A percentile compares a stretch with the other conserved stretches of the same genome.
These are phyloP conservation scores for Austroboletus niveus DNA, from an alignment of 1,284 basidiomycete species.

Conservation along the genomic window DNA sequence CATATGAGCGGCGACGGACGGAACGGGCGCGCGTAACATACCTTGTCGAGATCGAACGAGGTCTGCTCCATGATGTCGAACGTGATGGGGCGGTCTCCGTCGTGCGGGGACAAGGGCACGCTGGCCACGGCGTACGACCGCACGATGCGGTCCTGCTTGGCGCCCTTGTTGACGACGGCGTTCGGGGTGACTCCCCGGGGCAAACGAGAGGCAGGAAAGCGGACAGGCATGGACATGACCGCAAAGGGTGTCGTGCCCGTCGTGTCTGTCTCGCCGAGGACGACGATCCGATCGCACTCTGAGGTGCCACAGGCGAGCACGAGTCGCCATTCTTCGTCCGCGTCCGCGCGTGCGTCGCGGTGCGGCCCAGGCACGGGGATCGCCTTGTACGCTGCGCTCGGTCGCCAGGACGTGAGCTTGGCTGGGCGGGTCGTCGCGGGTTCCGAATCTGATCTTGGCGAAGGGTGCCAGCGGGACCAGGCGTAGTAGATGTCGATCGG, in stretches of 20 bases:
- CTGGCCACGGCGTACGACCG: slow-evolving; percentile 33
- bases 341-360: not conserved
- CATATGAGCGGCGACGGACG: slow-evolving; percentile 17
- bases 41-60: slow-evolving; percentile 88
- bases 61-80: slow-evolving; percentile 74
- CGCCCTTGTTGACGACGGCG: slow-evolving; percentile 1
- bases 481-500: slow-evolving; percentile 54
- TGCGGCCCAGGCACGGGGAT: slow-evolving; percentile 63
- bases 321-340: slow-evolving; percentile 51
- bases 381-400: slow-evolving; percentile 68
- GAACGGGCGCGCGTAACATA: slow-evolving; percentile 30
- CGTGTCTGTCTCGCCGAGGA: slow-evolving; percentile 32
- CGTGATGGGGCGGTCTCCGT: slow-evolving; percentile 19
- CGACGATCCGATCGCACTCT: slow-evolving; percentile 28
- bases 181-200: no score
- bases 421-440: slow-evolving; percentile 37
- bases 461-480: slow-evolving; percentile 34
- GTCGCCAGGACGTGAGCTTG: slow-evolving; percentile 74
- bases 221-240: slow-evolving; percentile 67
- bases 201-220: slow-evolving; percentile 33
- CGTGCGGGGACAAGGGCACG: no score
- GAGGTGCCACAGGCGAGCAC: slow-evolving; percentile 45
- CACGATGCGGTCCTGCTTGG: slow-evolving; percentile 72
- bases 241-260: slow-evolving; percentile 49
- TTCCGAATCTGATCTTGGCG: not conserved